Percentiles rank a stretch among this genome's conserved stretches.
phyloP scores from a whole-genome alignment of 495 filamentous ascomycete species.

The Lophiostoma macrostomum region DNA sequence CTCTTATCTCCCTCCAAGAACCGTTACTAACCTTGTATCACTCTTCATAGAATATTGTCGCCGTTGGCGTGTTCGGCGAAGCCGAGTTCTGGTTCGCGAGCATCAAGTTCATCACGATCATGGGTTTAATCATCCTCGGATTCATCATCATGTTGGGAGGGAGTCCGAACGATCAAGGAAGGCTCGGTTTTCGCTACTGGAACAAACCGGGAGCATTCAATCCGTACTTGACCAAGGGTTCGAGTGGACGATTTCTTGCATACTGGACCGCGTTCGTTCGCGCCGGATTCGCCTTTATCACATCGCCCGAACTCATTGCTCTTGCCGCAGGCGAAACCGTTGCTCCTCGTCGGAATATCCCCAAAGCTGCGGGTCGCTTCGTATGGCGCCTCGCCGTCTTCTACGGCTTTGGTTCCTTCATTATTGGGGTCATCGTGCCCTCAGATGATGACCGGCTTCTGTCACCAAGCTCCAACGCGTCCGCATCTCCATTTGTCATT shows the following conservation, averaged over 20 bases:
- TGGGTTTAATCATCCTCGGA: slow-evolving; percentile 41
- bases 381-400: slow-evolving; percentile 28
- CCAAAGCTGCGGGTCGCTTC: slow-evolving; percentile 25
- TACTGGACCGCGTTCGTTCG: slow-evolving; percentile 22
- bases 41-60: slow-evolving; percentile 45
- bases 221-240: slow-evolving; percentile 25
- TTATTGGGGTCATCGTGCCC: slow-evolving; percentile 27
- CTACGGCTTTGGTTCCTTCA: slow-evolving; percentile 29
- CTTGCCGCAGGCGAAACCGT: slow-evolving; percentile 26
- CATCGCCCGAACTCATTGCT: slow-evolving; percentile 24
- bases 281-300: slow-evolving; percentile 25
- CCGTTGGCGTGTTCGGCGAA: slow-evolving; percentile 49
- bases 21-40: no score
- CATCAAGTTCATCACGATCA: slow-evolving; percentile 48
- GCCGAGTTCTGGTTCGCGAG: slow-evolving; percentile 46
- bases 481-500: slow-evolving; percentile 31
- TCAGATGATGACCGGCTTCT: slow-evolving; percentile 11
- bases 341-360: slow-evolving; percentile 26
- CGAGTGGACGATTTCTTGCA: slow-evolving; percentile 18
- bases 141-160: slow-evolving; percentile 29
- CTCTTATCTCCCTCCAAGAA: no score
- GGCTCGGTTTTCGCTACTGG: slow-evolving; percentile 31
- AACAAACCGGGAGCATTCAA: slow-evolving; percentile 35
- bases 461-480: slow-evolving; percentile 13
- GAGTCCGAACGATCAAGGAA: slow-evolving; percentile 22